A percentile compares a stretch with the other conserved stretches of the same genome.
Conservation (phyloP, 441 rosid species). For the Arabidopsis lyrata region DNA sequence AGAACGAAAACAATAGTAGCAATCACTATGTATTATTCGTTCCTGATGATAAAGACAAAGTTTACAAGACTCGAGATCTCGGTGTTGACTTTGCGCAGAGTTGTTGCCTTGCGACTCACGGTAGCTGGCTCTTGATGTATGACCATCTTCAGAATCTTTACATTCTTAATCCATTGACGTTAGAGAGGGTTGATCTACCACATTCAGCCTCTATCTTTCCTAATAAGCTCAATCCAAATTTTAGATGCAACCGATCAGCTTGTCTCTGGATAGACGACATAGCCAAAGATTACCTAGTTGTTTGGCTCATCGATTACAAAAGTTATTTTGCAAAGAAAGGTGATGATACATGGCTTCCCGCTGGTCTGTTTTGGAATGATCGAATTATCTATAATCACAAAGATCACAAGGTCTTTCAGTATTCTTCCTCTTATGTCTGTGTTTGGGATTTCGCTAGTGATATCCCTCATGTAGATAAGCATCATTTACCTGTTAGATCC, state of each 20-base stretch:
- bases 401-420: no score
- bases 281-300: conserved; percentile 17
- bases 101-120: conserved; percentile 1
- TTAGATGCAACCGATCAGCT: not conserved
- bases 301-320: not conserved
- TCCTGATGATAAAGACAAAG: conserved; percentile 15
- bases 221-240: not conserved
- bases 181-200: conserved; percentile 28
- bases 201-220: no score
- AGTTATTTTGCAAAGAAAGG: no score
- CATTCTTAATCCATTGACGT: conserved; percentile 17
- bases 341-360: no score
- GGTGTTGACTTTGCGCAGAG: not conserved
- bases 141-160: not conserved
- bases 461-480: no score
- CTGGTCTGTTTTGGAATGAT: no score
- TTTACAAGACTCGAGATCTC: conserved; percentile 27
- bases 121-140: conserved; percentile 17
- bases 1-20: not conserved
- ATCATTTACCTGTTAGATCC: no score
- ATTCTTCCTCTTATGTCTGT: no score
- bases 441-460: no score
- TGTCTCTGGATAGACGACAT: conserved; percentile 3
- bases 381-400: no score
- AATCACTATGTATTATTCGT: not conserved